Conservation (phyloP, 345 rosid species). For the Citrus medica region DNA sequence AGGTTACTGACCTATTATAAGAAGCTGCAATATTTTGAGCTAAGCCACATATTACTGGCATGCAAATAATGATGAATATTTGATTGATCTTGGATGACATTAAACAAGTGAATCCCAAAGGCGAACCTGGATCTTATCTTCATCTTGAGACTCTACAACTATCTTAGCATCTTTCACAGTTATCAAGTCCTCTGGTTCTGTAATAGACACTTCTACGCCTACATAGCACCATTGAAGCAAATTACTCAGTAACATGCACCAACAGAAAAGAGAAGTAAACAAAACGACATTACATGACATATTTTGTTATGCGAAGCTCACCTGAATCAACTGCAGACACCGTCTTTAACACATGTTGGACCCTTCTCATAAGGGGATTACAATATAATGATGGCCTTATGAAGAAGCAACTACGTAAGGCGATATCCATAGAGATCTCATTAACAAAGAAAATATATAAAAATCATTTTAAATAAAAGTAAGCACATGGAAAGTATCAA, state of each 20-base stretch:
- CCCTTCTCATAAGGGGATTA: not conserved
- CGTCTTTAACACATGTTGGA: conserved; percentile 22
- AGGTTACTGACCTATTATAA: not conserved
- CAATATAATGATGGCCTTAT: conserved; percentile 16
- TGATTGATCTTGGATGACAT: not conserved
- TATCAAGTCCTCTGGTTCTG: conserved; percentile 39
- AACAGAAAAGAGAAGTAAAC: not conserved
- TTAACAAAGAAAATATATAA: not conserved
- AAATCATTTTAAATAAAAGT: not conserved
- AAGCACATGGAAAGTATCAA: no score
- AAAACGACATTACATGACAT: not conserved
- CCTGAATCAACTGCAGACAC: conserved; percentile 49
- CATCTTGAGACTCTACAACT: conserved; percentile 42
- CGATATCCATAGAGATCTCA: not conserved
- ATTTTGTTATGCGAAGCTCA: conserved; percentile 4
- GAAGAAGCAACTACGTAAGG: not conserved
- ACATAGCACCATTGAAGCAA: not conserved
- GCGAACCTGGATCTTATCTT: conserved; percentile 49
- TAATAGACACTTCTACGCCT: conserved; percentile 52
- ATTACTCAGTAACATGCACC: not conserved
- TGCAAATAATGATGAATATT: not conserved
- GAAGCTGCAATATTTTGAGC: not conserved
- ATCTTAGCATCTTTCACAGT: conserved; percentile 45
- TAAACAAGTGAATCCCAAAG: not conserved
- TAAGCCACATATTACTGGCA: not conserved